phyloP scores from a whole-genome alignment of 768 basidiomycete species.

The Pilatotrama ljubarskyi region DNA sequence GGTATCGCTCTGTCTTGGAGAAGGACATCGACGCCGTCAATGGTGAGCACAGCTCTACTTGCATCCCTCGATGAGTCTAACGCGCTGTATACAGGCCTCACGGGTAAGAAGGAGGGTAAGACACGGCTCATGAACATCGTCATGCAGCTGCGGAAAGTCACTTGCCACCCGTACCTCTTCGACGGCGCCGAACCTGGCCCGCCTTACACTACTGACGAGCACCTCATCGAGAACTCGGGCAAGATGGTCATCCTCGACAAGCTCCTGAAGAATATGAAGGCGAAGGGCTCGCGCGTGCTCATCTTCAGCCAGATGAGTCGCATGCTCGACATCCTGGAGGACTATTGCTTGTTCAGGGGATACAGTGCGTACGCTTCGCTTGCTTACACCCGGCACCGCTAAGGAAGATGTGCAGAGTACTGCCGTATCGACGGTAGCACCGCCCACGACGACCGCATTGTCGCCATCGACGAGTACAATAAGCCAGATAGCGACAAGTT shows the following conservation, averaged over 20 bases:
- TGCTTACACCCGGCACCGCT: not conserved
- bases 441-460: slow-evolving; percentile 93
- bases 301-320: slow-evolving; percentile 99
- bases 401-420: slow-evolving; percentile 60
- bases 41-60: slow-evolving; percentile 44
- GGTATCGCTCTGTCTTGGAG: slow-evolving; percentile 94
- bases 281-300: slow-evolving; percentile 90
- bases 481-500: slow-evolving; percentile 93
- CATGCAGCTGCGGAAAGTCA: slow-evolving; percentile 94
- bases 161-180: slow-evolving; percentile 89
- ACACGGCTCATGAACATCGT: slow-evolving; percentile 98
- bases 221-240: slow-evolving; percentile 89
- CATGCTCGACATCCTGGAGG: slow-evolving; percentile 96
- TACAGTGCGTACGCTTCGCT: slow-evolving; percentile 61
- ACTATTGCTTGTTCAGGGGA: slow-evolving; percentile 89
- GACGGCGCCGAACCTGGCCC: slow-evolving; percentile 99
- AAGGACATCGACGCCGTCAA: slow-evolving; percentile 99
- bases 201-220: slow-evolving; percentile 97
- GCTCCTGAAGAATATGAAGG: slow-evolving; percentile 82
- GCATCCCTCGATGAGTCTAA: not conserved
- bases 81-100: slow-evolving; percentile 54
- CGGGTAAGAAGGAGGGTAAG: slow-evolving; percentile 98
- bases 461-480: slow-evolving; percentile 97
- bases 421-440: slow-evolving; percentile 97
- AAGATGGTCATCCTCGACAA: slow-evolving; percentile 99